Evolutionary conservation across 305 asterid genomes (phyloP), one percentile per base, ranked within the genome.

Genomic region (Fraxinus latifolia): DNA sequence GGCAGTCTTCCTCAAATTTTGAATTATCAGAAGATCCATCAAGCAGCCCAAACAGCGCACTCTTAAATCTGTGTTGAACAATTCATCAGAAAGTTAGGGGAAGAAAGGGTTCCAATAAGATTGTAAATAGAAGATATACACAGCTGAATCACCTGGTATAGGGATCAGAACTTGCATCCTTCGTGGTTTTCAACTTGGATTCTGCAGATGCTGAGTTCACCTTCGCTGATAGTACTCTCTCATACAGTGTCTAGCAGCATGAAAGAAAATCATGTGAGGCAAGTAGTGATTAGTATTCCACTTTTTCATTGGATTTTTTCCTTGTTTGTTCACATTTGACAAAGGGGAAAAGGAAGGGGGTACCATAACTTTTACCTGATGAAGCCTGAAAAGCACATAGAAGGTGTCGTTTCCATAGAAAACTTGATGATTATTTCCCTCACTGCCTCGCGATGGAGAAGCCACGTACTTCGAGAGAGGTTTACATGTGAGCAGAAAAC

Each of bases 1-100:
- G 95, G 71, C 98, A 97, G 79, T 97, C 99, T 84, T 97, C 98
- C 90, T 97, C 99, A 78, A 91, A 97, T 89, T 92, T 95, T 17
- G 96, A 42, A 85, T 95, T 97, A 83, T 95, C 99, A 81, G 92
- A 89, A 77, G 98, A 92, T 85, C 99, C 98, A 87, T 95, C 98
- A 27, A 97, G 97, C 88, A 97, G 92, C 87, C 98, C 89, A 82
- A 95, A 95, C 77, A 97, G 81, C 15, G 99, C 92, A 84, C 89
- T 85, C 92, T 92, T 92, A 89, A 97, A 97, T 90, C 99, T 97
- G 95, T 88, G 79, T 25, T 27, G 36, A 23, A 65, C 74, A 12
- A 12, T 32, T 67, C 74, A 67, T 67, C 21, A 82, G 73, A 42
- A 25, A 44, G 74, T 62, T 14, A 70, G 25, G 71, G 25, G 74